phyloP scores from a whole-genome alignment of 75 land plant genomes.

The Cunninghamia lanceolata region DNA sequence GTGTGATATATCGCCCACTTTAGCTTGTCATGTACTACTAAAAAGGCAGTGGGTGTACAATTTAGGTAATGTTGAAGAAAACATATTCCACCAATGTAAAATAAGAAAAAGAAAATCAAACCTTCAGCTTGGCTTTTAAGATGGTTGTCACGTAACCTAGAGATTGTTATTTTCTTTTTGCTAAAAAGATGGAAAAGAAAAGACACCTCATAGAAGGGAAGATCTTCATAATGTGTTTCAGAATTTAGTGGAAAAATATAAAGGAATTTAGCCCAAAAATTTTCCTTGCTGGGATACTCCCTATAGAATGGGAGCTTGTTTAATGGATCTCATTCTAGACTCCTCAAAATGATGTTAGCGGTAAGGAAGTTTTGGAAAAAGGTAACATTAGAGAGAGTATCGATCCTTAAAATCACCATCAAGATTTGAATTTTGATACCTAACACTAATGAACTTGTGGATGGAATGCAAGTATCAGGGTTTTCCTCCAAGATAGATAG shows the following conservation, averaged over 20 bases:
- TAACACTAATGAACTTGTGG: neutral
- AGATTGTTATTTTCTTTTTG: neutral
- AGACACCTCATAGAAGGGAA: neutral
- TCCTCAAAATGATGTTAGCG: neutral
- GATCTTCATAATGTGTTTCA: neutral
- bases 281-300: neutral
- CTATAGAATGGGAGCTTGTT: neutral
- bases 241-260: neutral
- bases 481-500: neutral
- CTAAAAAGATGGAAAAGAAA: neutral
- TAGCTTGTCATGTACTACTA: neutral
- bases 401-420: too few relatives aligned
- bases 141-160: neutral
- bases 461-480: neutral
- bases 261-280: neutral
- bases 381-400: too few relatives aligned
- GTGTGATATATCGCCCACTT: neutral
- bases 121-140: neutral
- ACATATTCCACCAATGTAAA: too few relatives aligned
- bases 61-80: neutral
- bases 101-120: too few relatives aligned
- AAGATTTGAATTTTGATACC: too few relatives aligned
- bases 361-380: neutral
- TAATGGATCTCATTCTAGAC: neutral
- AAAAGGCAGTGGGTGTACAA: neutral